phyloP scores from a whole-genome alignment of 768 basidiomycete species.

The Auriscalpium microsporum region DNA sequence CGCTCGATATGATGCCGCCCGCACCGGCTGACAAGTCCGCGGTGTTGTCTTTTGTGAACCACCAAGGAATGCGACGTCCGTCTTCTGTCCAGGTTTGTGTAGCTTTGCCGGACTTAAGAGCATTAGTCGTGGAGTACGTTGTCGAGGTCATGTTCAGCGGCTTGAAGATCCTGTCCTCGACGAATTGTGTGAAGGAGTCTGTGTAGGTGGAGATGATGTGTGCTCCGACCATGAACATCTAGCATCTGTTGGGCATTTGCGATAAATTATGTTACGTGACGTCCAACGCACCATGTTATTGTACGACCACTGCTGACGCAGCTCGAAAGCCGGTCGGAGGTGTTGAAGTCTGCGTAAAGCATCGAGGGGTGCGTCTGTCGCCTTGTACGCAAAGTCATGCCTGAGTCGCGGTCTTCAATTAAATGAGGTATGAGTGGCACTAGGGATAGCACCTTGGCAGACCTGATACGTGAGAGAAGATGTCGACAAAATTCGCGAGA shows the following conservation, averaged over 20 bases:
- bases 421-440: background rate
- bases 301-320: constrained; percentile 32
- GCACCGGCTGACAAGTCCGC: constrained; percentile 27
- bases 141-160: constrained; percentile 34
- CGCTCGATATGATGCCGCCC: constrained; percentile 37
- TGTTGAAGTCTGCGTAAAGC: constrained; percentile 19
- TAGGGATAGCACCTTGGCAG: constrained; percentile 23
- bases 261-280: background rate
- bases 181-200: constrained; percentile 30
- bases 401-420: background rate
- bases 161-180: constrained; percentile 31
- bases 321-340: constrained; percentile 27
- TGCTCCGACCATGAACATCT: constrained; percentile 33
- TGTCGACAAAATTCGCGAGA: constrained; percentile 29
- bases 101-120: constrained; percentile 23
- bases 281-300: constrained; percentile 27
- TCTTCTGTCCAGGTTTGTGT: constrained; percentile 26
- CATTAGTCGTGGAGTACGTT: constrained; percentile 29
- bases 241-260: background rate
- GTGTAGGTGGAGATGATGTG: constrained; percentile 29
- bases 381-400: constrained; percentile 3
- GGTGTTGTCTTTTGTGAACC: constrained; percentile 20
- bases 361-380: background rate
- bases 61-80: constrained; percentile 27
- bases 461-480: constrained; percentile 34